Percentiles rank a stretch among this genome's conserved stretches.
These are phyloP conservation scores for Amniculicola lignicola DNA, from an alignment of 495 filamentous ascomycete genomes.

Conservation along the genomic window DNA sequence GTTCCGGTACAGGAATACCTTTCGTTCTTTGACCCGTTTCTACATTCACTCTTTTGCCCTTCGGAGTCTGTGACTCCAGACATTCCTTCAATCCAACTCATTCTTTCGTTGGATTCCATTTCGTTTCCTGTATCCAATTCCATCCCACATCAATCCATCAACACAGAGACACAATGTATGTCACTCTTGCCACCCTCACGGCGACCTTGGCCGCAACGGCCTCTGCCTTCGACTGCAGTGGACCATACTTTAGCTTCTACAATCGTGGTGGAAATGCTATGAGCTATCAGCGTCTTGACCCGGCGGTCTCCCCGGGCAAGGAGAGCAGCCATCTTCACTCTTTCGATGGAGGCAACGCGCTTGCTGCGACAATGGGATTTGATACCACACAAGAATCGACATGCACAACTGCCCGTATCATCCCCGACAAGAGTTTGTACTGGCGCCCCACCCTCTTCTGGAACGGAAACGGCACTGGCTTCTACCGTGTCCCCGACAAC, in stretches of 20 bases:
- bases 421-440: slow-evolving; percentile 30
- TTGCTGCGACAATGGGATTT: slow-evolving; percentile 18
- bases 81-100: slow-evolving; percentile 12
- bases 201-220: slow-evolving; percentile 25
- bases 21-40: slow-evolving; percentile 13
- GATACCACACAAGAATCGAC: slow-evolving; percentile 18
- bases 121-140: neutral
- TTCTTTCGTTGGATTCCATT: slow-evolving; percentile 10
- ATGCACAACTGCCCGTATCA: slow-evolving; percentile 31
- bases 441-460: slow-evolving; percentile 33
- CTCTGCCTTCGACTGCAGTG: slow-evolving; percentile 27
- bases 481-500: slow-evolving; percentile 28
- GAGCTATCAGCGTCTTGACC: slow-evolving; percentile 31
- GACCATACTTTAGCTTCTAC: slow-evolving; percentile 34
- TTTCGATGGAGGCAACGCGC: slow-evolving; percentile 31
- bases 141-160: neutral
- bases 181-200: slow-evolving; percentile 13
- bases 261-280: slow-evolving; percentile 24
- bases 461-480: slow-evolving; percentile 33
- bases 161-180: slow-evolving; percentile 16
- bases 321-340: slow-evolving; percentile 32
- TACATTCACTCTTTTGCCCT: slow-evolving; percentile 12
- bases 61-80: slow-evolving; percentile 30
- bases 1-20: slow-evolving; percentile 33
- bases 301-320: slow-evolving; percentile 23